Conservation (phyloP, 352 stramenopile species). For the Pythium sukuiense region DNA sequence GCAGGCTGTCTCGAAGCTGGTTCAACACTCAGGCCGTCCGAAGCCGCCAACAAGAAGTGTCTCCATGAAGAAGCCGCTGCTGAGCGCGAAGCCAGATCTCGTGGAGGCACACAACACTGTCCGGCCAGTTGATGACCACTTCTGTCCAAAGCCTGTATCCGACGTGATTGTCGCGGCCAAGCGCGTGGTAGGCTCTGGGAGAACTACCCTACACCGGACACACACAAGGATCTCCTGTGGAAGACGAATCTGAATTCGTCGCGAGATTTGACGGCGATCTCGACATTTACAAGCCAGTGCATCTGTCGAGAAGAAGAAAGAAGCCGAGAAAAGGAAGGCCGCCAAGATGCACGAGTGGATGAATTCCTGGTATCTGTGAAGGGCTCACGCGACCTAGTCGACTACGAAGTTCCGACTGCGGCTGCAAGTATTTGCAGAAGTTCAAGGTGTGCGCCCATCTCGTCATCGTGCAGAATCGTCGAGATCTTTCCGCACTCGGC, state of each 20-base stretch:
- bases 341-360: constrained; percentile 6
- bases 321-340: constrained; percentile 1
- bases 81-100: too few relatives aligned
- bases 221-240: background rate
- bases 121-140: too few relatives aligned
- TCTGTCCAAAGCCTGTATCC: too few relatives aligned
- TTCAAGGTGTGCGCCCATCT: constrained; percentile 2
- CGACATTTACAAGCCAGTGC: constrained; percentile 4
- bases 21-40: too few relatives aligned
- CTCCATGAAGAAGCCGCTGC: too few relatives aligned
- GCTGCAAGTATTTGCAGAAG: background rate
- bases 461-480: constrained; percentile 1
- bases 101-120: too few relatives aligned
- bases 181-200: too few relatives aligned
- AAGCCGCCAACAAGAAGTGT: too few relatives aligned
- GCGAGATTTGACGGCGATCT: constrained; percentile 3
- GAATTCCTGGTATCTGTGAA: constrained; percentile 2
- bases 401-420: constrained; percentile 7
- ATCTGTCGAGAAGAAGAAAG: constrained; percentile 2
- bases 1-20: too few relatives aligned
- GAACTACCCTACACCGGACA: too few relatives aligned
- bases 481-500: background rate
- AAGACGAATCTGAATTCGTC: background rate
- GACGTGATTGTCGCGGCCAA: too few relatives aligned
- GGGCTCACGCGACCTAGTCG: background rate